A percentile compares a stretch with the other conserved stretches of the same genome.
Conservation (phyloP, 2,329 filamentous ascomycete species). For the Thermomyces lanuginosus region DNA sequence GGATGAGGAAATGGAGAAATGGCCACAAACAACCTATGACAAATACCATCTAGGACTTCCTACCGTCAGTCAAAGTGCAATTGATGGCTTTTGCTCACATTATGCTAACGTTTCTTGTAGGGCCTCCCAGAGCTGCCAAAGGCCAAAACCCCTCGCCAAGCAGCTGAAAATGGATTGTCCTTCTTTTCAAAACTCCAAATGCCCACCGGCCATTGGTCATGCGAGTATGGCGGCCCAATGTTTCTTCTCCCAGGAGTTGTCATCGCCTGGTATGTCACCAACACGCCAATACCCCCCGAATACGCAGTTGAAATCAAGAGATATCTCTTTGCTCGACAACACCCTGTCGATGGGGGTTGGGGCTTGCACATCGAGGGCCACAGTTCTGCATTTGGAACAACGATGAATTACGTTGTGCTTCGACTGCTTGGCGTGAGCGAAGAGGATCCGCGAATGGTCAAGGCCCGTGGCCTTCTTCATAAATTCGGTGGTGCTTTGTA, state of each 20-base stretch:
- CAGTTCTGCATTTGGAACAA: conserved; percentile 78
- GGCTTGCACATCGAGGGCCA: conserved; percentile 89
- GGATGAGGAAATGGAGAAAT: conserved; percentile 53
- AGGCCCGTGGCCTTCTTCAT: conserved; percentile 67
- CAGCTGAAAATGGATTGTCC: conserved; percentile 64
- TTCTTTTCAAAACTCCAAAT: conserved; percentile 88
- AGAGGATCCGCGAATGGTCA: conserved; percentile 71
- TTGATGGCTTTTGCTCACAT: neutral
- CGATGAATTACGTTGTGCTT: conserved; percentile 70
- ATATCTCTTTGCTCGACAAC: conserved; percentile 72
- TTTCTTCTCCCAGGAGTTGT: conserved; percentile 79
- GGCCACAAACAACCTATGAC: conserved; percentile 81
- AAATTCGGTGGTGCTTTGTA: conserved; percentile 70
- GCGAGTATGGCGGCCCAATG: conserved; percentile 95
- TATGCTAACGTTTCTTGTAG: conserved; percentile 30
- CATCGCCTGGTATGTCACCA: conserved; percentile 73
- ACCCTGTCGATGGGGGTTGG: conserved; percentile 89
- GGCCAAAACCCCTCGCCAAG: conserved; percentile 56
- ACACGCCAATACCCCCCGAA: conserved; percentile 66
- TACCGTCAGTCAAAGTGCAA: conserved; percentile 39
- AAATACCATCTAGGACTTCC: conserved; percentile 73
- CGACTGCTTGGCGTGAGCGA: conserved; percentile 68
- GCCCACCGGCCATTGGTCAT: conserved; percentile 81
- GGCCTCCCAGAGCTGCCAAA: conserved; percentile 54
- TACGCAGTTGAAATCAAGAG: conserved; percentile 80